Percentiles rank a stretch among this genome's conserved stretches.
phyloP scores from a whole-genome alignment of 1,284 basidiomycete species.

The Sporisorium scitamineum region DNA sequence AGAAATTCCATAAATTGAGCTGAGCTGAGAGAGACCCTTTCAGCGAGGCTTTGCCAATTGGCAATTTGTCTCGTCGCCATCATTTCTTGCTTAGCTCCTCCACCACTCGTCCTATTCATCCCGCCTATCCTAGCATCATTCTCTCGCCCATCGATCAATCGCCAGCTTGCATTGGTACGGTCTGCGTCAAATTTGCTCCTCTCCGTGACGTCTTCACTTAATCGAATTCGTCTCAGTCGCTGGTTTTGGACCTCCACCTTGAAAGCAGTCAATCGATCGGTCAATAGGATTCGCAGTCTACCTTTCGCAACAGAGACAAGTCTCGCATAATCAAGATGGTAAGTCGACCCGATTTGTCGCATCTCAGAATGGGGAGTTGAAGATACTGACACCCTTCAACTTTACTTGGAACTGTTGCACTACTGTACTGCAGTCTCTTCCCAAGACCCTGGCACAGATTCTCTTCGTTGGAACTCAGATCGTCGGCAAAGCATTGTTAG shows the following conservation, averaged over 20 bases:
- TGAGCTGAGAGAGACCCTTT: slow-evolving; percentile 34
- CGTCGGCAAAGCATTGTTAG: slow-evolving; percentile 88
- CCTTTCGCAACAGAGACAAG: background rate
- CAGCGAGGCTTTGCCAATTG: background rate
- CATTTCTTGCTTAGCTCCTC: slow-evolving; percentile 10
- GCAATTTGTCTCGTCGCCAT: slow-evolving; percentile 12
- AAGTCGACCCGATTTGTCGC: background rate
- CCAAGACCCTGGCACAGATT: slow-evolving; percentile 81
- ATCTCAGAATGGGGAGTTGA: no score
- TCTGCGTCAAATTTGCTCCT: background rate
- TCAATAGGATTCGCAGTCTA: background rate
- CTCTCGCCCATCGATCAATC: background rate
- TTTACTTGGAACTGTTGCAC: background rate
- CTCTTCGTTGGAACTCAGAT: slow-evolving; percentile 83
- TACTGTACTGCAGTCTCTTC: slow-evolving; percentile 58
- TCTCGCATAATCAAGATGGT: slow-evolving; percentile 11
- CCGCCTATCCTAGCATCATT: background rate
- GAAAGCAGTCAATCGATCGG: background rate
- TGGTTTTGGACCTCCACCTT: slow-evolving; percentile 29
- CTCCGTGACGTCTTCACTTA: background rate
- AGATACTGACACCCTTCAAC: background rate
- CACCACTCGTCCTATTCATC: background rate
- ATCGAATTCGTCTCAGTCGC: background rate
- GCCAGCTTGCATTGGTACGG: background rate
- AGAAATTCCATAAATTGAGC: slow-evolving; percentile 38